Conservation (phyloP, 2,329 filamentous ascomycete genomes). For the Cryphonectria nitschkei region DNA sequence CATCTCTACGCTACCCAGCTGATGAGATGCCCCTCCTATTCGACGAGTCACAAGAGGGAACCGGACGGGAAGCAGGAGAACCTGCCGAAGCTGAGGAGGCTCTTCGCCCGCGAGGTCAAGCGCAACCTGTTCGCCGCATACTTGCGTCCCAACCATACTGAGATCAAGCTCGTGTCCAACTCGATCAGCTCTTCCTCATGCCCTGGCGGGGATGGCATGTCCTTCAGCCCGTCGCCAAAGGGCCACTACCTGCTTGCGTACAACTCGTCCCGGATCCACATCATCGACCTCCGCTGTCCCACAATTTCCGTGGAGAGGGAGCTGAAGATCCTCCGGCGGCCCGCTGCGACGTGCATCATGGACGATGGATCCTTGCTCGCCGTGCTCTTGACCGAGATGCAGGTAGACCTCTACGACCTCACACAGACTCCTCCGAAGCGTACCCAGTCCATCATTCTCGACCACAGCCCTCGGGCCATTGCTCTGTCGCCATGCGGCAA, state of each 20-base stretch:
- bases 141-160: slow-evolving; percentile 68
- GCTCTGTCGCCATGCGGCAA: slow-evolving; percentile 80
- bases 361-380: slow-evolving; percentile 78
- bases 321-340: slow-evolving; percentile 77
- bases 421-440: slow-evolving; percentile 66
- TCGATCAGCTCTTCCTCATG: slow-evolving; percentile 83
- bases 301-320: slow-evolving; percentile 71
- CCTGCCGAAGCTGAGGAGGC: slow-evolving; percentile 63
- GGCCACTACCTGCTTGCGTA: slow-evolving; percentile 78
- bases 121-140: slow-evolving; percentile 79
- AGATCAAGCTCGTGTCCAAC: slow-evolving; percentile 80
- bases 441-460: slow-evolving; percentile 74
- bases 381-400: slow-evolving; percentile 79
- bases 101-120: slow-evolving; percentile 73
- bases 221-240: slow-evolving; percentile 77
- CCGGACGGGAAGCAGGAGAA: slow-evolving; percentile 48
- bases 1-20: slow-evolving; percentile 68
- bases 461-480: slow-evolving; percentile 77
- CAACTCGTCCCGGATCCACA: slow-evolving; percentile 83
- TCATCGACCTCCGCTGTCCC: slow-evolving; percentile 68
- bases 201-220: slow-evolving; percentile 83
- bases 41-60: slow-evolving; percentile 49
- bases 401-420: slow-evolving; percentile 85
- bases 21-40: slow-evolving; percentile 62
- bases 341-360: slow-evolving; percentile 75